Evolutionary conservation across 2,329 filamentous ascomycete genomes (phyloP).

Genomic region (Penicillium psychrosexuale): DNA sequence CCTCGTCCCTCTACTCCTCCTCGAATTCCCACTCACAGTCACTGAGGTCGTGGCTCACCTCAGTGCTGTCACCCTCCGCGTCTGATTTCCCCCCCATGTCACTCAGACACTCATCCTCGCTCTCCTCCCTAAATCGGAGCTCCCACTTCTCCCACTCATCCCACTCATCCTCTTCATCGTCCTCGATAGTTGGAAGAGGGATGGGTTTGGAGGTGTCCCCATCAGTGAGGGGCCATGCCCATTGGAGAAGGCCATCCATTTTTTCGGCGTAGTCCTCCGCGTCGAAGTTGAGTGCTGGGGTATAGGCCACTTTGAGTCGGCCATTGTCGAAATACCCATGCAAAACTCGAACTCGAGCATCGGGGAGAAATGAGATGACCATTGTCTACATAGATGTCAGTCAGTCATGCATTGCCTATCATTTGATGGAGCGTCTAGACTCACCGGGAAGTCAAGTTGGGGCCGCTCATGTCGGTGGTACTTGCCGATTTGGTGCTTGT

Average conservation of each 20-base stretch:
- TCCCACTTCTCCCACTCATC: constrained; percentile 6
- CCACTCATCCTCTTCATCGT: constrained; percentile 7
- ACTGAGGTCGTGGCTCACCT: background rate
- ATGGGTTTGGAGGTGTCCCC: constrained; percentile 1
- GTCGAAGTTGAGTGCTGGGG: constrained; percentile 8
- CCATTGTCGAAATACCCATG: constrained; percentile 9
- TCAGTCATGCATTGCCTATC: background rate
- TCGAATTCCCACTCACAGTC: background rate
- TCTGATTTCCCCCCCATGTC: background rate
- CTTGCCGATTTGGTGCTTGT: background rate
- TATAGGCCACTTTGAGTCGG: constrained; percentile 8
- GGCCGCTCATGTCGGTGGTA: background rate
- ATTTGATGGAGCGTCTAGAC: background rate
- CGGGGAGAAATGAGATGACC: constrained; percentile 11
- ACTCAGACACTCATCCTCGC: background rate
- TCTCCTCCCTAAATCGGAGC: background rate
- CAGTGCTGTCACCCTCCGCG: background rate
- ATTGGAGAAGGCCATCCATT: constrained; percentile 9
- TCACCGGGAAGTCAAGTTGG: constrained; percentile 11
- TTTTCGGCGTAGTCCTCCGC: background rate
- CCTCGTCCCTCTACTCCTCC: background rate
- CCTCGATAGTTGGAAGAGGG: constrained; percentile 6
- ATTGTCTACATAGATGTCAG: constrained; percentile 5
- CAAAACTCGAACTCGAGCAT: constrained; percentile 8
- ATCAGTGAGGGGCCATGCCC: constrained; percentile 3